Conservation (phyloP, 192 early-diverging fungal genomes). For the Phycomyces nitens region DNA sequence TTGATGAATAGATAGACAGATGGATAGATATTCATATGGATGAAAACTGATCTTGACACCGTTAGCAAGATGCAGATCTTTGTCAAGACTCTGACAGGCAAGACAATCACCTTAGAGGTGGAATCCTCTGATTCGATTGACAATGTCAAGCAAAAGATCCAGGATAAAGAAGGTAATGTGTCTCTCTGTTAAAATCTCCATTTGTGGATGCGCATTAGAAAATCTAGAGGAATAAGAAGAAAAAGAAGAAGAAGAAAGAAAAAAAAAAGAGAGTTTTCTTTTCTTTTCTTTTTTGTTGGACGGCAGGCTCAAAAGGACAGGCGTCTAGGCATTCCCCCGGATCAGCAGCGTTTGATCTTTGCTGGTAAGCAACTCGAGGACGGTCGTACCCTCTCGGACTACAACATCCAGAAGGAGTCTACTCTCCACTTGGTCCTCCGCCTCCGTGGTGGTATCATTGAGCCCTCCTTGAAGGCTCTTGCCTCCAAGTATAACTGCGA, state of each 20-base stretch:
- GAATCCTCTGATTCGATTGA: slow-evolving; percentile 53
- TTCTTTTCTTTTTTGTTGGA: no score
- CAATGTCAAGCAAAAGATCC: slow-evolving; percentile 54
- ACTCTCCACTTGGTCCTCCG: slow-evolving; percentile 96
- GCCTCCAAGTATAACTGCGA: slow-evolving; percentile 99
- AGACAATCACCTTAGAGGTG: slow-evolving; percentile 58
- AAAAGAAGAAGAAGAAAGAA: no score
- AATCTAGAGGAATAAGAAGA: no score
- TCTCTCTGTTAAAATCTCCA: slow-evolving; percentile 73
- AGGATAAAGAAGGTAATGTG: slow-evolving; percentile 55
- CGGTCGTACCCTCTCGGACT: slow-evolving; percentile 94
- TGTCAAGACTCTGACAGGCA: slow-evolving; percentile 58
- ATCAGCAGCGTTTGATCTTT: slow-evolving; percentile 99
- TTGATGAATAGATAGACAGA: neutral
- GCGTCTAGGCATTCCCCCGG: slow-evolving; percentile 82
- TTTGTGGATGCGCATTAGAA: slow-evolving; percentile 66
- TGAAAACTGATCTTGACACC: neutral
- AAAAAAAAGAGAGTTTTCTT: no score
- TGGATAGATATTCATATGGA: neutral
- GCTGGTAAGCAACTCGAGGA: slow-evolving; percentile 99
- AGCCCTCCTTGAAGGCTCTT: slow-evolving; percentile 96
- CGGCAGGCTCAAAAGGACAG: no score
- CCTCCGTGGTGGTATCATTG: slow-evolving; percentile 96
- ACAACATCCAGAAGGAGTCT: slow-evolving; percentile 99
- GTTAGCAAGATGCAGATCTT: slow-evolving; percentile 49